These are phyloP conservation scores for Helenozyma baotianmanensis DNA, from an alignment of 805 yeast species.

Conservation along the genomic window DNA sequence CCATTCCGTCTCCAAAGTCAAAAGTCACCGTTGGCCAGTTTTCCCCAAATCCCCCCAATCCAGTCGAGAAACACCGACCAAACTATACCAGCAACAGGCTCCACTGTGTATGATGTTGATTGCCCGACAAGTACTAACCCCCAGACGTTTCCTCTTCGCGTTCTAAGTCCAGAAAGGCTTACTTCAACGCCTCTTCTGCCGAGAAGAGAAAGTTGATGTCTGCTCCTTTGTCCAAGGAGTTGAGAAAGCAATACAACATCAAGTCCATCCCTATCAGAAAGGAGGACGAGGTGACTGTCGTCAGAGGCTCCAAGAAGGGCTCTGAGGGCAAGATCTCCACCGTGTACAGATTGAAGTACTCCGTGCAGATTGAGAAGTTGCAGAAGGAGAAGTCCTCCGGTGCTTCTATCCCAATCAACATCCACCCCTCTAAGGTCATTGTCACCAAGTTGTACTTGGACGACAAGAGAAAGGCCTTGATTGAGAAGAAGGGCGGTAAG, in stretches of 20 bases:
- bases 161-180: constrained; percentile 99
- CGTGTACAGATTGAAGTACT: constrained; percentile 97
- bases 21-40: too few species aligned
- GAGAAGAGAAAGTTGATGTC: constrained; percentile 92
- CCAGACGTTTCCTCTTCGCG: constrained; percentile 99
- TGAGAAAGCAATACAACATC: constrained; percentile 95
- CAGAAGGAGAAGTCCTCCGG: constrained; percentile 98
- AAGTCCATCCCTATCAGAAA: constrained; percentile 96
- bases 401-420: constrained; percentile 94
- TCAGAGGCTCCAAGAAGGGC: constrained; percentile 99
- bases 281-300: constrained; percentile 92
- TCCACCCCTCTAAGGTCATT: constrained; percentile 98
- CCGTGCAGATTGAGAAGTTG: constrained; percentile 95
- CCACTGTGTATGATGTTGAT: too few species aligned
- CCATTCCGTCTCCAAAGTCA: too few species aligned
- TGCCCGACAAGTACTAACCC: too few species aligned
- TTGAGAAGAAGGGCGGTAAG: constrained; percentile 97
- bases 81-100: too few species aligned
- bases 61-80: too few species aligned
- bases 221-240: constrained; percentile 98
- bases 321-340: constrained; percentile 97
- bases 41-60: too few species aligned
- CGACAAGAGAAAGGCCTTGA: constrained; percentile 97
- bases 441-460: constrained; percentile 97
- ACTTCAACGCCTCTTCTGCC: constrained; percentile 96